phyloP scores from a whole-genome alignment of 1,284 basidiomycete genomes.

The Ustilago bromivora region DNA sequence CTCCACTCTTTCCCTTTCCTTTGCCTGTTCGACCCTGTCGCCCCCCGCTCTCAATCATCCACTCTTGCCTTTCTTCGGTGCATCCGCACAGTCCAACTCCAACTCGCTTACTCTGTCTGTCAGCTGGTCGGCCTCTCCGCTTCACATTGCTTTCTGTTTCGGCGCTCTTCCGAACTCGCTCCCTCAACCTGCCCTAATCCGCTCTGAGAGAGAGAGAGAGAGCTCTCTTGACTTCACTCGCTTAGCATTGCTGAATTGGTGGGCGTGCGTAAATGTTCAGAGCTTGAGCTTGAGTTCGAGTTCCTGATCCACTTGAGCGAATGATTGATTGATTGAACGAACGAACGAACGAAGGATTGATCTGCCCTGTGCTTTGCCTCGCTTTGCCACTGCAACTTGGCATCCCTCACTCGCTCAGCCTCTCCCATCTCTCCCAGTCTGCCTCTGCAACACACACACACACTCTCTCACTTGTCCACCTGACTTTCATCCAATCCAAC shows the following conservation, averaged over 20 bases:
- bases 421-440: not conserved
- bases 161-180: not conserved
- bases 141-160: not conserved
- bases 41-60: not conserved
- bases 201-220: too few species aligned
- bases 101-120: not conserved
- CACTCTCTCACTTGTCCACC: constrained; percentile 1
- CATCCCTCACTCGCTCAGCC: not conserved
- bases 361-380: not conserved
- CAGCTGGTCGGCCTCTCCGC: constrained; percentile 5
- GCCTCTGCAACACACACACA: too few species aligned
- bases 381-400: not conserved
- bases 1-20: constrained; percentile 1
- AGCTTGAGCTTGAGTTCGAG: not conserved
- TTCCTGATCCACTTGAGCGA: constrained; percentile 5
- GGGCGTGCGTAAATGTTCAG: not conserved
- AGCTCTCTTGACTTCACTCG: not conserved
- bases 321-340: not conserved
- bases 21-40: not conserved
- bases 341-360: too few species aligned
- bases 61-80: not conserved
- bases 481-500: not conserved
- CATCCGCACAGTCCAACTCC: constrained; percentile 7
- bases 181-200: not conserved
- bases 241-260: not conserved